phyloP scores from a whole-genome alignment of 164 flowering plant species.

The Vitis rotundifolia region DNA sequence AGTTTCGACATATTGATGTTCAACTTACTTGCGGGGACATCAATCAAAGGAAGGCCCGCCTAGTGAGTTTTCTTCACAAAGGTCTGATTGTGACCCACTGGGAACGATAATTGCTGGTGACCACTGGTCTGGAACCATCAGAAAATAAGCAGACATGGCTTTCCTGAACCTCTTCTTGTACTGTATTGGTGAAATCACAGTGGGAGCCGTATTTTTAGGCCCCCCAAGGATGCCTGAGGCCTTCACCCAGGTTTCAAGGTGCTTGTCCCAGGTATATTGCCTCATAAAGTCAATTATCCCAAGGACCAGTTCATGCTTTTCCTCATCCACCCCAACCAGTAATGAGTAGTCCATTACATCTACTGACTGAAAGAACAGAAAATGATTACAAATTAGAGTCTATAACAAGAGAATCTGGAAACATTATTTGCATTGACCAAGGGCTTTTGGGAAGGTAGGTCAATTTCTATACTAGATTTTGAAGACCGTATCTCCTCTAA shows the following conservation, averaged over 20 bases:
- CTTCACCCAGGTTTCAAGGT: conserved; percentile 67
- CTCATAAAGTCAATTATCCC: conserved; percentile 52
- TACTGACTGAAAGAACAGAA: conserved; percentile 17
- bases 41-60: conserved; percentile 34
- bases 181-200: conserved; percentile 56
- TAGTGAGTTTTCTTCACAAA: conserved; percentile 55
- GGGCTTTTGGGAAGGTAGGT: no score
- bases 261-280: conserved; percentile 72
- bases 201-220: conserved; percentile 50
- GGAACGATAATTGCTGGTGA: conserved; percentile 57
- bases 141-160: conserved; percentile 57
- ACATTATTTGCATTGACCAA: neutral
- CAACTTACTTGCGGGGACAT: conserved; percentile 23
- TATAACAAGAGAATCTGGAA: neutral
- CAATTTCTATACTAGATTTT: no score
- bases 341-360: conserved; percentile 40
- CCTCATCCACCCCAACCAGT: conserved; percentile 37
- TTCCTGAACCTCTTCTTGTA: conserved; percentile 65
- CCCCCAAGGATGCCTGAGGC: conserved; percentile 59
- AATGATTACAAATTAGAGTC: neutral
- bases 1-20: conserved; percentile 3
- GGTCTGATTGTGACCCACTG: conserved; percentile 57
- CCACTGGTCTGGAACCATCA: conserved; percentile 69
- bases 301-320: conserved; percentile 34
- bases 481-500: no score